These are phyloP conservation scores for Ustilago sp. DNA, from an alignment of 1,284 basidiomycete species.

Conservation along the genomic window DNA sequence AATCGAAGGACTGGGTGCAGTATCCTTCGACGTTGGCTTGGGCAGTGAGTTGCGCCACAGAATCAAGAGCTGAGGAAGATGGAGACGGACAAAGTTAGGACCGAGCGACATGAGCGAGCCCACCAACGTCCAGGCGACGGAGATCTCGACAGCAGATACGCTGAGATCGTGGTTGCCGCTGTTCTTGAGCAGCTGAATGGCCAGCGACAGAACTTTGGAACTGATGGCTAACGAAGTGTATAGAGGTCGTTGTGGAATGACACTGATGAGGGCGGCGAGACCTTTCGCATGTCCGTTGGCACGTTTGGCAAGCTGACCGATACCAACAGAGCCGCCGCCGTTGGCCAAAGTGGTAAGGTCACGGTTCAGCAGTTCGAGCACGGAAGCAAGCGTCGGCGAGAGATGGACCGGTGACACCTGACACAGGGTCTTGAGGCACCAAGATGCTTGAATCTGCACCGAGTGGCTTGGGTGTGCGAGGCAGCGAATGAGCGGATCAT, in stretches of 20 bases:
- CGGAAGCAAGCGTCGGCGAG: constrained; percentile 79
- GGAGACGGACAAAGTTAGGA: constrained; percentile 89
- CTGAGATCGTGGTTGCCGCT: constrained; percentile 89
- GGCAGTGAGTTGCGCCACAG: constrained; percentile 97
- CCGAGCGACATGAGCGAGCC: constrained; percentile 91
- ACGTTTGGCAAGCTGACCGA: constrained; percentile 80
- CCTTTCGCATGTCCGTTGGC: constrained; percentile 89
- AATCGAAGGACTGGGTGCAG: constrained; percentile 76
- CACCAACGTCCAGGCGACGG: constrained; percentile 93
- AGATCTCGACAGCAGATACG: constrained; percentile 85
- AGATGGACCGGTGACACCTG: constrained; percentile 86
- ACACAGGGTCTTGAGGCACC: constrained; percentile 90
- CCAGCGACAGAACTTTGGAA: constrained; percentile 89
- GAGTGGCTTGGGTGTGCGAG: constrained; percentile 88
- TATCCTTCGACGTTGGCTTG: constrained; percentile 87
- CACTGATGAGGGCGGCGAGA: constrained; percentile 84
- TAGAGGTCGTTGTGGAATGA: constrained; percentile 86
- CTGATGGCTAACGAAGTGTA: constrained; percentile 95
- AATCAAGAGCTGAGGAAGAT: constrained; percentile 90
- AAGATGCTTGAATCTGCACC: constrained; percentile 85
- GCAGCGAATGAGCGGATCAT: constrained; percentile 85
- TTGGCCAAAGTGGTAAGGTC: constrained; percentile 75
- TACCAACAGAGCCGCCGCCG: constrained; percentile 57
- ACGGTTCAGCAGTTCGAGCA: constrained; percentile 83
- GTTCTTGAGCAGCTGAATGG: constrained; percentile 88